Conservation (phyloP, 352 stramenopile genomes). For the Globisporangium parvum region DNA sequence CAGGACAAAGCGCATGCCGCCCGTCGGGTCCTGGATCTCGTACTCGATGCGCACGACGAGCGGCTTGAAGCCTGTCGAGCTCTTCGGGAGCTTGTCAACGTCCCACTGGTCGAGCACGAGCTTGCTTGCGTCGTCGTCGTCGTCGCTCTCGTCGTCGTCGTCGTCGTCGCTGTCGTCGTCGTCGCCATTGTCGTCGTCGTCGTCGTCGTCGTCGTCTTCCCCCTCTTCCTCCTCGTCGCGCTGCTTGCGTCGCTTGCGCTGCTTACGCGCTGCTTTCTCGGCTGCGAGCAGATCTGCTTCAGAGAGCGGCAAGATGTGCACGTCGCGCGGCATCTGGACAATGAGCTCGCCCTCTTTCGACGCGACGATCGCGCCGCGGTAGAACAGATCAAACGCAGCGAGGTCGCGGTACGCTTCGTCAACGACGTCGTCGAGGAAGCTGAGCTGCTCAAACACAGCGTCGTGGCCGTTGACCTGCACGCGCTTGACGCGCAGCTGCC, state of each 20-base stretch:
- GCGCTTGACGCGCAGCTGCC: conserved; percentile 52
- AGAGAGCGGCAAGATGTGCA: conserved; percentile 47
- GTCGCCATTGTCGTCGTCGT: conserved; percentile 30
- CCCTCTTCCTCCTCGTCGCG: conserved; percentile 11
- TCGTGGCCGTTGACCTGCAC: conserved; percentile 53
- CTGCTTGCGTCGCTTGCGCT: conserved; percentile 7
- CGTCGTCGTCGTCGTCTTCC: conserved; percentile 31
- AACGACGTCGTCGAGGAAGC: conserved; percentile 71
- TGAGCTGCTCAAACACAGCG: conserved; percentile 71
- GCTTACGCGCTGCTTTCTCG: conserved; percentile 10
- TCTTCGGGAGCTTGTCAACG: conserved; percentile 57
- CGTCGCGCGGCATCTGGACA: conserved; percentile 56
- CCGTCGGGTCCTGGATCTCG: conserved; percentile 58
- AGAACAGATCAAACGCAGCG: conserved; percentile 81
- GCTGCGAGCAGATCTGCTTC: conserved; percentile 11
- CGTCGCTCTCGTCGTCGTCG: conserved; percentile 32
- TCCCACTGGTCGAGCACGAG: conserved; percentile 64
- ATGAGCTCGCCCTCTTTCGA: conserved; percentile 81
- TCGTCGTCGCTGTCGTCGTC: conserved; percentile 36
- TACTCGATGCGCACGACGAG: conserved; percentile 75
- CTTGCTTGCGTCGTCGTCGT: conserved; percentile 11
- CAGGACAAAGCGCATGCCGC: conserved; percentile 66
- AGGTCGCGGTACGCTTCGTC: conserved; percentile 76
- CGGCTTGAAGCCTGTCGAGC: conserved; percentile 62
- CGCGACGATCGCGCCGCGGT: conserved; percentile 76